A percentile compares a stretch with the other conserved stretches of the same genome.
Evolutionary conservation across 192 early-diverging fungal genomes (phyloP).

Genomic region (Umbelopsis vinacea): DNA sequence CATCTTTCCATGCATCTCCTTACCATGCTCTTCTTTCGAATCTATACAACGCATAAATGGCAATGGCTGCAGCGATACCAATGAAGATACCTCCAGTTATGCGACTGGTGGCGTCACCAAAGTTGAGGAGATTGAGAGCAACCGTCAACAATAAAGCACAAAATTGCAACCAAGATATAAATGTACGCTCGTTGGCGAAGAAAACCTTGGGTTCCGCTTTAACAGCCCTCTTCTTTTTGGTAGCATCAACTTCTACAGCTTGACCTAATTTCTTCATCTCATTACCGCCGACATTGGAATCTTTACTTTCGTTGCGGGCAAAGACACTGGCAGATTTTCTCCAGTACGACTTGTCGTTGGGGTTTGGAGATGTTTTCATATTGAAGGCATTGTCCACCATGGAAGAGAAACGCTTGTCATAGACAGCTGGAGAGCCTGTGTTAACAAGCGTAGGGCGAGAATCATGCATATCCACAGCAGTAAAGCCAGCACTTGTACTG

Average conservation of each 20-base stretch:
- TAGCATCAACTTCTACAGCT: constrained; percentile 22
- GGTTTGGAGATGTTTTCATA: neutral
- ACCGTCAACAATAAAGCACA: constrained; percentile 73
- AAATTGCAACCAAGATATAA: constrained; percentile 84
- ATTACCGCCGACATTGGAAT: neutral
- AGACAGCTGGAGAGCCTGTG: neutral
- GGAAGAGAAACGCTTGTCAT: constrained; percentile 5
- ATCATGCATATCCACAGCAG: constrained; percentile 12
- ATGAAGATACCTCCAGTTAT: constrained; percentile 64
- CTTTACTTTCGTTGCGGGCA: neutral
- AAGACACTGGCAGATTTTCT: constrained; percentile 8
- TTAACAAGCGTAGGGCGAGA: neutral
- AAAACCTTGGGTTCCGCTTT: constrained; percentile 87
- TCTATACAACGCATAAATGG: constrained; percentile 41
- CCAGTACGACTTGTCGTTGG: constrained; percentile 1
- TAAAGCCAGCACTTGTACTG: constrained; percentile 10
- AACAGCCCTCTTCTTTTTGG: constrained; percentile 53
- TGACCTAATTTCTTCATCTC: constrained; percentile 17
- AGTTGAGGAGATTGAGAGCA: constrained; percentile 75
- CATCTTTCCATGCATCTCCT: neutral
- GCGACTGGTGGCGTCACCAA: constrained; percentile 57
- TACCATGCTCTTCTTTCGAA: constrained; percentile 42
- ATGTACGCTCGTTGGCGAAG: constrained; percentile 89
- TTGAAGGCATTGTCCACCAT: constrained; percentile 19
- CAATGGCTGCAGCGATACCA: constrained; percentile 35